These are phyloP conservation scores for Hypoxylon crocopeplum DNA, from an alignment of 495 filamentous ascomycete species.

Conservation along the genomic window DNA sequence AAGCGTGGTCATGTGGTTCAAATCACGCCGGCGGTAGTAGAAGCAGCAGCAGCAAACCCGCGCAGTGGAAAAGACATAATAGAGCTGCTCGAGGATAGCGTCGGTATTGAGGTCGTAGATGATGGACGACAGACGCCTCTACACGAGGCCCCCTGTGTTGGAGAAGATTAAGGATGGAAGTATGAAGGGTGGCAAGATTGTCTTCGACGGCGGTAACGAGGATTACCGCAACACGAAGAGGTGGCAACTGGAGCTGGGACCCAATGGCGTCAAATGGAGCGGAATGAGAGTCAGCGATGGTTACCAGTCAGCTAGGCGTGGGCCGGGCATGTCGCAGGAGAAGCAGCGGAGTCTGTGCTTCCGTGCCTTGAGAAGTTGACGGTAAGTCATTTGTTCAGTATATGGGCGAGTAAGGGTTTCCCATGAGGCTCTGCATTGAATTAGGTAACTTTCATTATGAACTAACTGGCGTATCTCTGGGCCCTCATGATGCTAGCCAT, in stretches of 20 bases:
- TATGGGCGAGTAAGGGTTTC: constrained; percentile 13
- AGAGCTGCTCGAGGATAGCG: too few species aligned
- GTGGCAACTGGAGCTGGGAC: constrained; percentile 62
- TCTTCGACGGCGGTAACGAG: constrained; percentile 77
- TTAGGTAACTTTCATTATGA: not conserved
- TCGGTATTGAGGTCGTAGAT: too few species aligned
- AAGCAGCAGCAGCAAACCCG: too few species aligned
- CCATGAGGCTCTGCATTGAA: too few species aligned
- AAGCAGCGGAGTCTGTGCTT: constrained; percentile 64
- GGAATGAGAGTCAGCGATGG: constrained; percentile 74
- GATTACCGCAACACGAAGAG: constrained; percentile 71
- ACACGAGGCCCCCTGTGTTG: too few species aligned
- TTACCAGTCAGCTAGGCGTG: constrained; percentile 71
- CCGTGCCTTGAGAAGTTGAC: constrained; percentile 62
- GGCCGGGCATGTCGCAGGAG: constrained; percentile 68
- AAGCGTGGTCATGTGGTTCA: too few species aligned
- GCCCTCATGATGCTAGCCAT: constrained; percentile 69
- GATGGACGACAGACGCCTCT: too few species aligned
- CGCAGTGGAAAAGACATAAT: too few species aligned
- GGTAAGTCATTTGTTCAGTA: constrained; percentile 66
- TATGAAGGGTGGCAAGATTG: constrained; percentile 68
- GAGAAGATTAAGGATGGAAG: constrained; percentile 61
- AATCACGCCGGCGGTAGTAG: too few species aligned
- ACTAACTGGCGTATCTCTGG: not conserved
- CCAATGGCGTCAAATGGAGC: constrained; percentile 66